Evolutionary conservation across 768 basidiomycete genomes (phyloP), one percentile per base, ranked within the genome.

Genomic region (Psilocybe subaeruginosa): DNA sequence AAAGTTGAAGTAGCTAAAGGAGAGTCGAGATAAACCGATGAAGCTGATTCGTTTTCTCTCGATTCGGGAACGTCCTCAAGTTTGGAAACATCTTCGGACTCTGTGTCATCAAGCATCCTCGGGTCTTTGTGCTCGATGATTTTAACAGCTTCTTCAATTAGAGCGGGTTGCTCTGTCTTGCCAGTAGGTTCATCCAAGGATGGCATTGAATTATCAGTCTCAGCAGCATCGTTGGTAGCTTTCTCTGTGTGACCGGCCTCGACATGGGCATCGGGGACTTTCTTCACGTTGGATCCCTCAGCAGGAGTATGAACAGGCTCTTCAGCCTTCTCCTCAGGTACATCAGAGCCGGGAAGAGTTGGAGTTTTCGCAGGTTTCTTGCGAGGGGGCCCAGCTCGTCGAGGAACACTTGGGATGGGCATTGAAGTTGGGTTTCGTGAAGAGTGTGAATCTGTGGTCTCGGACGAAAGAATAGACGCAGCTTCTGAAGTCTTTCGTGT

Each of bases 351-450:
- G 16, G 70, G 62, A 0, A 67, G 66, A 39, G 62, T 61, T 33
- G 84, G 81, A 71, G 51, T 31, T 12, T 85, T 89, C 50, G 76
- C 77, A 4, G 79, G 69, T 68, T 90, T 90, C 74, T 81, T 87
- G 45, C 92, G 80, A 8, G 93, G 92, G 51, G 90, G 91, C 3
- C 81, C 92, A 27, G 90, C 82, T 4, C 92, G 84, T 47, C 89
- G 85, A 46, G 92, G 92, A 16, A 79, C 87, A 12, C 84, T 82
- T 12, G 92, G 91, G 3, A 91, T 79, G 19, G 92, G 91, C 87
- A 94, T 93, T 0, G 85, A 78, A 4, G 77, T 62, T 16, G 85
- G 84, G 23, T 73, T 75, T 37, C 79, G 80, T 9, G 78, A 58
- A 3, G 75, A 66, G 35, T 74, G 72, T 0, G 76, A 59, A 16